Percentiles rank a stretch among this genome's conserved stretches.
Conservation (phyloP, 2,329 filamentous ascomycete genomes). For the Monilinia aucupariae region DNA sequence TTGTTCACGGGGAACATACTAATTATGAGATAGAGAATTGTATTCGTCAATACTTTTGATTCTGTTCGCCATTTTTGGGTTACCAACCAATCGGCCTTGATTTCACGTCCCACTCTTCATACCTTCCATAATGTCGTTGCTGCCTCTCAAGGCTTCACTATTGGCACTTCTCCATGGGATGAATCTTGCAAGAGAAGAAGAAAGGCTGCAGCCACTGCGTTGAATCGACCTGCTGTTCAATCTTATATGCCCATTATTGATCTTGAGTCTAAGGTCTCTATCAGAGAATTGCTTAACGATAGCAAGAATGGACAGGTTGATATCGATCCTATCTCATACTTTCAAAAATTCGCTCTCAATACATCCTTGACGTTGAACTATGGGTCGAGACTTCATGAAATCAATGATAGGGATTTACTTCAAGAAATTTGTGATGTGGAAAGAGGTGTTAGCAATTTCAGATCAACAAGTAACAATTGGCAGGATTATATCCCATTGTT, state of each 20-base stretch:
- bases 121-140: slow-evolving; percentile 79
- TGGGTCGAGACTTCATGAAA: slow-evolving; percentile 64
- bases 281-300: slow-evolving; percentile 65
- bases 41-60: slow-evolving; percentile 75
- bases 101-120: slow-evolving; percentile 71
- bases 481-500: slow-evolving; percentile 78
- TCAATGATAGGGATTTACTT: slow-evolving; percentile 61
- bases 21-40: slow-evolving; percentile 48
- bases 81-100: slow-evolving; percentile 69
- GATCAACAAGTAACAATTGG: slow-evolving; percentile 77
- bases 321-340: slow-evolving; percentile 66
- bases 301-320: slow-evolving; percentile 56
- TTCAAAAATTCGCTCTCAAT: slow-evolving; percentile 71
- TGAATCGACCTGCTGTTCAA: slow-evolving; percentile 70
- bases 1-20: slow-evolving; percentile 45
- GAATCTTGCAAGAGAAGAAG: slow-evolving; percentile 71
- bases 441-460: slow-evolving; percentile 67
- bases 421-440: slow-evolving; percentile 72
- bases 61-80: slow-evolving; percentile 71
- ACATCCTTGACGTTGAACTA: slow-evolving; percentile 75
- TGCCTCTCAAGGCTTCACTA: slow-evolving; percentile 71
- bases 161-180: slow-evolving; percentile 80
- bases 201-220: slow-evolving; percentile 71
- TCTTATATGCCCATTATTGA: slow-evolving; percentile 80
- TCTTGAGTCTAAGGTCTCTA: slow-evolving; percentile 65